Base-by-base conservation (phyloP, 2,329 filamentous ascomycete genomes). In the Aspergillus texensis region DNA sequence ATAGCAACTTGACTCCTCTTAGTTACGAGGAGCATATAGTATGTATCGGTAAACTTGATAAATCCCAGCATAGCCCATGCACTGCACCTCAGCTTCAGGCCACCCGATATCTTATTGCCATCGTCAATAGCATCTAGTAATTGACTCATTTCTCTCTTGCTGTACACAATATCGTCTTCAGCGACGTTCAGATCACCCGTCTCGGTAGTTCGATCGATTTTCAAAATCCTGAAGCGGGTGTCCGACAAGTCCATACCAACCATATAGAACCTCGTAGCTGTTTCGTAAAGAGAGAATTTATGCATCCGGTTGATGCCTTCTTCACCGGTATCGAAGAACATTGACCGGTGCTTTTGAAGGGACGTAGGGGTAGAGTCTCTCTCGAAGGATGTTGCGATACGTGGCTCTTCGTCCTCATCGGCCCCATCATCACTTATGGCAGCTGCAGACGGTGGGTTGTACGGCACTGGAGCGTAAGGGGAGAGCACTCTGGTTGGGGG, bases 251-350 rank as follows among this genome's bases (percentile, higher is more conserved):
- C 95, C 58, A 92, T 91, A 16, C 95, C 95, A 21, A 98, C 93
- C 67, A 99, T 90, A 77, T 97, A 99, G 78, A 95, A 99, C 58
- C 93, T 88, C 61, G 90, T 93, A 14, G 92, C 91, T 3, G 95
- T 99, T 81, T 99, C 95, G 78, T 99, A 98, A 26, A 99, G 82
- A n/a, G 92, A 95, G 78, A 97, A 98, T 73, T 95, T 96, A 82
- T 97, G 93, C 93, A 99, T 97, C 61, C 82, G 83, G 62, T 80
- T 82, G 52, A 85, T 78, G 2, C 82, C 81, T 60, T 84, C 80
- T 62, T 82, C 80, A 14, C 77, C 75, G 12, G 73, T 75, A 56
- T 74, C 74, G 21, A 78, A 74, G 53, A 74, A 63, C 4, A 73
- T 74, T 6, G 74, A 75, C 50, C 75, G 75, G 48, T 76, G 77